Evolutionary conservation across 805 yeast species (phyloP).

Genomic region (Suhomyces pyralidae): DNA sequence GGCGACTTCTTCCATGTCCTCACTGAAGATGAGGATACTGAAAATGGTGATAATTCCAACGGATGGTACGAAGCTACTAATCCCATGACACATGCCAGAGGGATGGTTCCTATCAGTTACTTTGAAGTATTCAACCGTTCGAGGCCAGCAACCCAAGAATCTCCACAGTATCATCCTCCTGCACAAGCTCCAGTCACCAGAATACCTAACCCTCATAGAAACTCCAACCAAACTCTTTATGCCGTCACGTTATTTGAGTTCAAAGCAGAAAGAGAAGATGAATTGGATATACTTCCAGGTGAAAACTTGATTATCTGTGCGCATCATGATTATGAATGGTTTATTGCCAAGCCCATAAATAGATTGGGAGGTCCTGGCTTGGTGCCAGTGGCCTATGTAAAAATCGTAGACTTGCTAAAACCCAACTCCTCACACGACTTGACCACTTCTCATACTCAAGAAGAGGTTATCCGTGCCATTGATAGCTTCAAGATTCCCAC

Average conservation of each 20-base stretch:
- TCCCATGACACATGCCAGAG: constrained; percentile 72
- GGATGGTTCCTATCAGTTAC: constrained; percentile 83
- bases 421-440: constrained; percentile 44
- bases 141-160: constrained; percentile 29
- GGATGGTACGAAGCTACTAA: constrained; percentile 89
- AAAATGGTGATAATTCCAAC: constrained; percentile 48
- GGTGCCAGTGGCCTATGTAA: constrained; percentile 88
- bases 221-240: constrained; percentile 53
- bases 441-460: constrained; percentile 39
- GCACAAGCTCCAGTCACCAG: neutral
- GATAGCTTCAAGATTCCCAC: constrained; percentile 73
- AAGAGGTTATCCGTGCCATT: constrained; percentile 51
- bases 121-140: constrained; percentile 76
- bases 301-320: constrained; percentile 93
- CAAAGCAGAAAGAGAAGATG: constrained; percentile 79
- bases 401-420: constrained; percentile 69
- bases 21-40: constrained; percentile 23
- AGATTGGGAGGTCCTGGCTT: constrained; percentile 96
- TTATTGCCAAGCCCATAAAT: constrained; percentile 93
- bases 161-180: constrained; percentile 1
- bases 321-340: constrained; percentile 96
- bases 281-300: constrained; percentile 77
- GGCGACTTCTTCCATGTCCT: constrained; percentile 89
- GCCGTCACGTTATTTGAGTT: constrained; percentile 87
- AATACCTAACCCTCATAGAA: constrained; percentile 12